Evolutionary conservation across 1,139 yeast species (phyloP).

Genomic region (Geotrichum citri-aurantii): DNA sequence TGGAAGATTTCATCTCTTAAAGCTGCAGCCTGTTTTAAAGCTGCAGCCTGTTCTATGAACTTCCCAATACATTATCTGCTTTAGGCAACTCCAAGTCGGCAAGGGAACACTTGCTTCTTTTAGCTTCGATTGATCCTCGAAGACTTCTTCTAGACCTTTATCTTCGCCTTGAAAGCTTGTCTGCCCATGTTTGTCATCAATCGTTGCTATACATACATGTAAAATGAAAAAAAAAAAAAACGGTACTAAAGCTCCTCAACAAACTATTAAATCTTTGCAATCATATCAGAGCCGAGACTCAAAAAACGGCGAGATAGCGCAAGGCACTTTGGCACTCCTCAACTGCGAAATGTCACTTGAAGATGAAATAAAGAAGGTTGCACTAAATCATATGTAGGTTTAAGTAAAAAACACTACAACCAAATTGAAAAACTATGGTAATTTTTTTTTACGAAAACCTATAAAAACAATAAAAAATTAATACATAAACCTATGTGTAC

Average conservation of each 20-base stretch:
- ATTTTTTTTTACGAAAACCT: not conserved
- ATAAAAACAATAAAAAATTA: not conserved
- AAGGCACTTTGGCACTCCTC: no score
- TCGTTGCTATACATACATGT: no score
- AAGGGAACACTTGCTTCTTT: not conserved
- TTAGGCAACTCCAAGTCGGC: not conserved
- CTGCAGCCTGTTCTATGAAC: not conserved
- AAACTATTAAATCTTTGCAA: no score
- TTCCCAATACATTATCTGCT: not conserved
- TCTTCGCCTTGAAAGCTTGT: constrained; percentile 28
- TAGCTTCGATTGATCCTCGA: not conserved
- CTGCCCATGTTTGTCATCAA: constrained; percentile 16
- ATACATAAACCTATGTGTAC: constrained; percentile 2
- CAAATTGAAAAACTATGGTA: constrained; percentile 16
- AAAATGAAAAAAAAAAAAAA: no score
- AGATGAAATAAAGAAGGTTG: no score
- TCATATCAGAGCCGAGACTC: no score
- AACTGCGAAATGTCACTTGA: no score
- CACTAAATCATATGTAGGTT: no score
- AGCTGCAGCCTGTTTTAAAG: not conserved
- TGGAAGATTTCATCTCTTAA: not conserved
- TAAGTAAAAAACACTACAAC: no score
- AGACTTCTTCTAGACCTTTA: not conserved
- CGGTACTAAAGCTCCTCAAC: no score
- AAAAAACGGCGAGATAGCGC: no score